Conservation (phyloP, 257 asterid species). For the Nicotiana tabacum region DNA sequence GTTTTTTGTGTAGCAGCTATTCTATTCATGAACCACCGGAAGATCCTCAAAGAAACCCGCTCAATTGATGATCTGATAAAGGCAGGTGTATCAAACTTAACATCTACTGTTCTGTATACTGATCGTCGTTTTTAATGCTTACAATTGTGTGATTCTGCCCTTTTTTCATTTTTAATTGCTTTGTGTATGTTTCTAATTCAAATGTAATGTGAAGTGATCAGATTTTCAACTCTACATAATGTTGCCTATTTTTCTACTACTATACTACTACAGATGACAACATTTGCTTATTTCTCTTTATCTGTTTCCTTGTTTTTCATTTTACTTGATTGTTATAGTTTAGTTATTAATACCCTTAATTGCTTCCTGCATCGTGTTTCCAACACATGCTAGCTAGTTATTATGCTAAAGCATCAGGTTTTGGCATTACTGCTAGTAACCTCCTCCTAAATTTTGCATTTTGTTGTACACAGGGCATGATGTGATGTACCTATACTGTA, state of each 20-base stretch:
- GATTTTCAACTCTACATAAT: neutral
- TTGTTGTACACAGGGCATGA: neutral
- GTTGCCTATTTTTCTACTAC: neutral
- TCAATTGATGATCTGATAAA: constrained; percentile 91
- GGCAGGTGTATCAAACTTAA: constrained; percentile 54
- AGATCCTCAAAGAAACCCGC: constrained; percentile 67
- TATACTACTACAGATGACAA: neutral
- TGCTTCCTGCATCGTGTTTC: neutral
- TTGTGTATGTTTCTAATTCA: neutral
- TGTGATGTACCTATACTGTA: neutral
- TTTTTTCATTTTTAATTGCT: neutral
- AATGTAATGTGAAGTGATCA: neutral
- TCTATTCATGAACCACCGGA: constrained; percentile 86
- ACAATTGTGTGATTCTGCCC: neutral
- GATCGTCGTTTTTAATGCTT: neutral
- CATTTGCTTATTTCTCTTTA: neutral
- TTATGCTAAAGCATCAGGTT: constrained; percentile 1
- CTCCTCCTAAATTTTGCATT: neutral
- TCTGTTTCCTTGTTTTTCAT: neutral
- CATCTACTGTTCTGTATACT: constrained; percentile 4
- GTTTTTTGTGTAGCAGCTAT: constrained; percentile 96
- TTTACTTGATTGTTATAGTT: neutral
- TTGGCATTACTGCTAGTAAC: neutral
- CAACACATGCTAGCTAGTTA: neutral
- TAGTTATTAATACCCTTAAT: neutral